Percentiles rank a stretch among this genome's conserved stretches.
Conservation (phyloP, 2,329 filamentous ascomycete species). For the Verticillium tricorpus region DNA sequence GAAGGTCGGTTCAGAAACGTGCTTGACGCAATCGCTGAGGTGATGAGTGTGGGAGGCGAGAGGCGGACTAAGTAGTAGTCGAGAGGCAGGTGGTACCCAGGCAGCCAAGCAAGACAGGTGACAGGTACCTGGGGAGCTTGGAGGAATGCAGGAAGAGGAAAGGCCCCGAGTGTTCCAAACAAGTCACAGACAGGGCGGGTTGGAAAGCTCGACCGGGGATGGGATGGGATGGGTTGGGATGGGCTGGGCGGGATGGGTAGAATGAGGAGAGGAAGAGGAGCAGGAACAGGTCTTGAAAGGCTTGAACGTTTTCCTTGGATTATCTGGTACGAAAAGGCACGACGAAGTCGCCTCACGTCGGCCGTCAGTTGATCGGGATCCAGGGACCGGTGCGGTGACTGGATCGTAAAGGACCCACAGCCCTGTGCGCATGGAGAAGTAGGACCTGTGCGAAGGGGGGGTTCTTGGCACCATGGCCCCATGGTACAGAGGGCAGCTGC, state of each 20-base stretch:
- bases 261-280: background rate
- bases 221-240: too few relatives aligned
- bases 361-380: too few relatives aligned
- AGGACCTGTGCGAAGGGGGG: constrained; percentile 3
- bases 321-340: too few relatives aligned
- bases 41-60: constrained; percentile 4
- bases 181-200: background rate
- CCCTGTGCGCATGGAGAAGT: background rate
- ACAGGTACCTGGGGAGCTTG: background rate
- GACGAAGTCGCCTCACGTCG: too few relatives aligned
- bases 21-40: constrained; percentile 13
- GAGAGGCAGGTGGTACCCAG: background rate
- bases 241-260: background rate
- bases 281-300: background rate
- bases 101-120: background rate
- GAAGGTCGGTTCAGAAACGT: constrained; percentile 7
- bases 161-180: background rate
- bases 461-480: background rate
- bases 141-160: background rate
- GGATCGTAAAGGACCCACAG: too few relatives aligned
- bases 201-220: background rate
- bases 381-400: too few relatives aligned
- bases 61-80: background rate
- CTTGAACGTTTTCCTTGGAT: background rate
- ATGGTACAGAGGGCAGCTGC: constrained; percentile 5